Conservation (phyloP, 2,329 filamentous ascomycete genomes). For the Chrysosporium keratinophilum region DNA sequence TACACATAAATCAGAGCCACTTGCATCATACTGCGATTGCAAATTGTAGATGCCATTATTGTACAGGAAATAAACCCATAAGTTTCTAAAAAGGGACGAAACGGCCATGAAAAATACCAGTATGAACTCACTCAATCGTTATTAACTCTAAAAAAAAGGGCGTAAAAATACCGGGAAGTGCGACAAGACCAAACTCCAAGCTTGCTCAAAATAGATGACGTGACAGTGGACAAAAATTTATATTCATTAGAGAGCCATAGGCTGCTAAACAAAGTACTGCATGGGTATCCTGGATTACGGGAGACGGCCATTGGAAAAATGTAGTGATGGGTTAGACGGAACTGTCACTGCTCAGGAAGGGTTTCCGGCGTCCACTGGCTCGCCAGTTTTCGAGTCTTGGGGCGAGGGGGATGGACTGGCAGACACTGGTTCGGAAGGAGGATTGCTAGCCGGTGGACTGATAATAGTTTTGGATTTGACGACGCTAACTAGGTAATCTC, state of each 20-base stretch:
- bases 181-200: neutral
- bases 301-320: neutral
- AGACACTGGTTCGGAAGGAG: neutral
- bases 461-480: conserved; percentile 30
- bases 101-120: neutral
- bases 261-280: neutral
- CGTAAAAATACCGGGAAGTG: neutral
- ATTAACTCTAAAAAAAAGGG: neutral
- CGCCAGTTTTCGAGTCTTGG: neutral
- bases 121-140: neutral
- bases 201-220: neutral
- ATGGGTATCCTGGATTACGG: neutral
- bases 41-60: neutral
- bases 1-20: neutral
- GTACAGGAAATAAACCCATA: neutral
- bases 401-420: neutral
- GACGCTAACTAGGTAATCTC: conserved; percentile 53
- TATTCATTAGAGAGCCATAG: neutral
- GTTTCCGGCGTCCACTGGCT: neutral
- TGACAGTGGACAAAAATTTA: neutral
- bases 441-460: conserved; percentile 7
- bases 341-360: neutral
- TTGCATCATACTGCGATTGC: neutral
- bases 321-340: neutral
- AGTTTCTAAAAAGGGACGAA: neutral